Evolutionary conservation across 1,284 basidiomycete species (phyloP), one percentile per base, ranked within the genome.

Genomic region (Athelia sp.): DNA sequence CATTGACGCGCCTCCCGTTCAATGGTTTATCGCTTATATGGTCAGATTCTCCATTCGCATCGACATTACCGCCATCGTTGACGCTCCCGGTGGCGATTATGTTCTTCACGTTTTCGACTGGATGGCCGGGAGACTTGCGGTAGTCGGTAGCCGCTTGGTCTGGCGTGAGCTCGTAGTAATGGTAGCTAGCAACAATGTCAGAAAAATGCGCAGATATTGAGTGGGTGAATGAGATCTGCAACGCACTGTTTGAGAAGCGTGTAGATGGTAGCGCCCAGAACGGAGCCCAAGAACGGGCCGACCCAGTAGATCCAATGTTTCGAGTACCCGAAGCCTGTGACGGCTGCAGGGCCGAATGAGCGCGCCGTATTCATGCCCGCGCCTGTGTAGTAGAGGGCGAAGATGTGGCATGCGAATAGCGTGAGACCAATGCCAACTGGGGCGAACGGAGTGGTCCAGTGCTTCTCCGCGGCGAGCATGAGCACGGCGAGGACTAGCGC

Each of bases 301-400:
- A 82, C 62, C 82, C 82, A 84, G 56, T 81, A 79, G 52, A 82
- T 75, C 84, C 84, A 87, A 51, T 87, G 85, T 18, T 72, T 63
- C 18, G 63, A 54, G 32, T 66, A 59, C 1, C 69, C 64, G 60
- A 88, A 90, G 6, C 78, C 76, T 1, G 77, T 72, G 36, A 90
- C 72, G 14, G 81, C 82, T 2, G 86, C 83, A 0, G 88, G 88
- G 1, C 87, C 88, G 61, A 90, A 89, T 0, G 86, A 70, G 54
- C 87, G 76, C 13, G 88, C 87, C 1, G 84, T 82, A 60, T 90
- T 90, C 75, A 81, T 77, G 15, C 71, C 73, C 11, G 75, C 79
- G 3, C 82, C 79, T 0, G 80, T 1, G 32, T 19, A 46, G 21
- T 32, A 14, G 15, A 43, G 10, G 32, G 68, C 78, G 53, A 64